Conservation (phyloP, 495 filamentous ascomycete species). For the Tuber melanosporum region DNA sequence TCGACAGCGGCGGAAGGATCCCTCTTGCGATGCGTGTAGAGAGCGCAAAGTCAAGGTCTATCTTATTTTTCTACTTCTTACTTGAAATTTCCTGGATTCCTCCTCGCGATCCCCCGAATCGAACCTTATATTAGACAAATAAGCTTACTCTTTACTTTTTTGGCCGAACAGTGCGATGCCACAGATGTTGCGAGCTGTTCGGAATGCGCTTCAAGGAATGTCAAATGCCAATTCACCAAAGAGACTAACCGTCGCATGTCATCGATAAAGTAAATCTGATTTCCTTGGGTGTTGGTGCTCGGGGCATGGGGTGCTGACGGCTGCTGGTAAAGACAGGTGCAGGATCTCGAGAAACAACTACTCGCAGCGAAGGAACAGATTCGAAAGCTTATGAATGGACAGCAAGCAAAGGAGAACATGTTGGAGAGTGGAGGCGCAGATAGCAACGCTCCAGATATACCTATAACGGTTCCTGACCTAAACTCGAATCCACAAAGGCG, state of each 20-base stretch:
- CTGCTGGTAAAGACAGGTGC: slow-evolving; percentile 61
- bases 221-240: slow-evolving; percentile 98
- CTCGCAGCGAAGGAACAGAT: slow-evolving; percentile 51
- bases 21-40: slow-evolving; percentile 94
- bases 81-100: not conserved
- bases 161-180: slow-evolving; percentile 68
- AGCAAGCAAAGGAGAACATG: slow-evolving; percentile 38
- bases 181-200: slow-evolving; percentile 93
- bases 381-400: slow-evolving; percentile 30
- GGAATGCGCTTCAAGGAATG: slow-evolving; percentile 88
- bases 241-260: slow-evolving; percentile 98
- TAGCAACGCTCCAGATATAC: slow-evolving; percentile 50
- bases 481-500: slow-evolving; percentile 57
- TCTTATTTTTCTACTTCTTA: slow-evolving; percentile 23
- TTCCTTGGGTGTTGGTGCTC: slow-evolving; percentile 3
- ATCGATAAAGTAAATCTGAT: slow-evolving; percentile 70
- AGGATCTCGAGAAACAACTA: slow-evolving; percentile 92
- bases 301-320: slow-evolving; percentile 3
- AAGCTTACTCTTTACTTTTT: slow-evolving; percentile 20
- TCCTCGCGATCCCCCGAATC: not conserved
- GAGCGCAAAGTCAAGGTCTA: slow-evolving; percentile 91
- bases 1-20: slow-evolving; percentile 88
- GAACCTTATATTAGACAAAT: slow-evolving; percentile 13
- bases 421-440: slow-evolving; percentile 49
- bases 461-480: slow-evolving; percentile 57